phyloP scores from a whole-genome alignment of 2,329 filamentous ascomycete genomes.

The Falciphora oryzae region DNA sequence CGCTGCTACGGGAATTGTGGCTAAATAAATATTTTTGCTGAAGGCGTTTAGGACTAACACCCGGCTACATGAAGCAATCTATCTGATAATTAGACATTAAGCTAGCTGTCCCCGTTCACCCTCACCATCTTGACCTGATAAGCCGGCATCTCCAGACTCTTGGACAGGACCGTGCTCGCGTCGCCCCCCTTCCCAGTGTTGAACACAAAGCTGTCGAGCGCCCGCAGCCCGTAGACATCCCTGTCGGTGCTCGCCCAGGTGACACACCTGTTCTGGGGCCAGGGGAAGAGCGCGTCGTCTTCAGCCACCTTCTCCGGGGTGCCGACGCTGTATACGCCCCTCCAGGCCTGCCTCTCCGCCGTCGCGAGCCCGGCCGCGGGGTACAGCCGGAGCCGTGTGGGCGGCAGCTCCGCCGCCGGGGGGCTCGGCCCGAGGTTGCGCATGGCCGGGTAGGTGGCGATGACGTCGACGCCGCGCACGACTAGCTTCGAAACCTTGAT shows the following conservation, averaged over 20 bases:
- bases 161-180: not conserved
- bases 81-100: not conserved
- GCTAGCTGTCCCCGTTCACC: not conserved
- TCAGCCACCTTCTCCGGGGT: conserved; percentile 6
- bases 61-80: not conserved
- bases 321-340: conserved; percentile 6
- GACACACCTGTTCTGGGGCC: conserved; percentile 7
- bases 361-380: not conserved
- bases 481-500: conserved; percentile 29
- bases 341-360: conserved; percentile 3
- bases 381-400: conserved; percentile 8
- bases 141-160: conserved; percentile 7
- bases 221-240: conserved; percentile 5
- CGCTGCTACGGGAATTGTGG: too few relatives aligned
- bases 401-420: not conserved
- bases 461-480: conserved; percentile 35
- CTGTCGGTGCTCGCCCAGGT: conserved; percentile 9
- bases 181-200: not conserved
- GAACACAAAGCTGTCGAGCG: conserved; percentile 8
- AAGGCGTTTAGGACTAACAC: too few relatives aligned
- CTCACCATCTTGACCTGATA: conserved; percentile 8
- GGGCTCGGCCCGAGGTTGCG: not conserved
- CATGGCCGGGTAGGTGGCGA: conserved; percentile 22
- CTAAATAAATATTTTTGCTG: too few relatives aligned
- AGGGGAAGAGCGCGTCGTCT: conserved; percentile 5